These are phyloP conservation scores for Paecilomyces niveus DNA, from an alignment of 2,329 filamentous ascomycete species.

Conservation along the genomic window DNA sequence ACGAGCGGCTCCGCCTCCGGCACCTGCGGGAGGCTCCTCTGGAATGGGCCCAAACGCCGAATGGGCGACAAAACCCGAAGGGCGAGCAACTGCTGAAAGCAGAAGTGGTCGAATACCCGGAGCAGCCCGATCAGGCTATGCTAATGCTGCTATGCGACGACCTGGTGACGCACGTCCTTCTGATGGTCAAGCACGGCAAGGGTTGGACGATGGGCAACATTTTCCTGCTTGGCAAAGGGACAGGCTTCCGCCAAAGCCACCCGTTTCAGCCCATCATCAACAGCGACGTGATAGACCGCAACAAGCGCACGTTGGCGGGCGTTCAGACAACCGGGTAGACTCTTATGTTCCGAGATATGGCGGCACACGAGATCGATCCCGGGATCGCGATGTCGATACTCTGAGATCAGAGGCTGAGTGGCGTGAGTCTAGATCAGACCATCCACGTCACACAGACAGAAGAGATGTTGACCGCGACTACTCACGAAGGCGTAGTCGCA, in stretches of 20 bases:
- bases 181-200: constrained; percentile 12
- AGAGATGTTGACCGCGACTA: constrained; percentile 23
- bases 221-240: constrained; percentile 23
- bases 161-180: constrained; percentile 18
- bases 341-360: constrained; percentile 32
- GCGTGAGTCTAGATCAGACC: constrained; percentile 13
- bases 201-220: constrained; percentile 14
- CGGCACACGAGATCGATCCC: constrained; percentile 15
- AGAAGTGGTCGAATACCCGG: constrained; percentile 30
- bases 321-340: constrained; percentile 22
- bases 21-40: constrained; percentile 84
- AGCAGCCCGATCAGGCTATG: constrained; percentile 21
- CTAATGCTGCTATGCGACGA: constrained; percentile 18
- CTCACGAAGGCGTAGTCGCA: constrained; percentile 27
- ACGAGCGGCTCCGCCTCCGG: constrained; percentile 76
- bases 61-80: constrained; percentile 34
- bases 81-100: constrained; percentile 21
- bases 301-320: constrained; percentile 14
- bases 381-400: constrained; percentile 15
- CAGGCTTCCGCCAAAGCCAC: constrained; percentile 31
- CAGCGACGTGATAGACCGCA: constrained; percentile 25
- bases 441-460: constrained; percentile 10
- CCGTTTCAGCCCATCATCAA: constrained; percentile 20
- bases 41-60: constrained; percentile 61
- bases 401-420: constrained; percentile 14